These are phyloP conservation scores for Ceratobasidium sp. DNA, from an alignment of 1,284 basidiomycete genomes.

Conservation along the genomic window DNA sequence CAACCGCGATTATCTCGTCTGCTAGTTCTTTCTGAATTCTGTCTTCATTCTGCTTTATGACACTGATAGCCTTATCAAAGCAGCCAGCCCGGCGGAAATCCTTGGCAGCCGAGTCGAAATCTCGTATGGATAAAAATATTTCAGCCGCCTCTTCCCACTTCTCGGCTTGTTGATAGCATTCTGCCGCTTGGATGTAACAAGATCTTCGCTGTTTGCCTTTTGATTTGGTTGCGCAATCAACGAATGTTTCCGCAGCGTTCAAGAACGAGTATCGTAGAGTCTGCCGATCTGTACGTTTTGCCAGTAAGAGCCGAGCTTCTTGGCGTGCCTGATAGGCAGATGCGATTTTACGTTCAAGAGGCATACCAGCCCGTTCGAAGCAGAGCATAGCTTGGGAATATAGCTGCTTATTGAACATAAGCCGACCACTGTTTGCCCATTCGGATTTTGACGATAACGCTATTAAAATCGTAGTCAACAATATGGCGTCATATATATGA, in stretches of 20 bases:
- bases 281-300: slow-evolving; percentile 46
- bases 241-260: slow-evolving; percentile 54
- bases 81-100: slow-evolving; percentile 58
- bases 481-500: neutral
- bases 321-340: slow-evolving; percentile 57
- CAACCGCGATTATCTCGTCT: slow-evolving; percentile 56
- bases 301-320: slow-evolving; percentile 50
- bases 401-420: slow-evolving; percentile 62
- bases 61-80: slow-evolving; percentile 63
- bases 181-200: slow-evolving; percentile 54
- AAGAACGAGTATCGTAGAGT: slow-evolving; percentile 53
- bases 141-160: slow-evolving; percentile 53
- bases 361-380: slow-evolving; percentile 61
- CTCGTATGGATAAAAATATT: slow-evolving; percentile 53
- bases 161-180: slow-evolving; percentile 59
- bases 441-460: slow-evolving; percentile 58
- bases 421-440: slow-evolving; percentile 62
- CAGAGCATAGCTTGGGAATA: slow-evolving; percentile 68
- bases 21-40: slow-evolving; percentile 55
- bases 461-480: neutral
- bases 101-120: slow-evolving; percentile 57
- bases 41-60: slow-evolving; percentile 52
- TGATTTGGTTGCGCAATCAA: neutral
- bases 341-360: slow-evolving; percentile 57
- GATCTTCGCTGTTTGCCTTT: slow-evolving; percentile 23